Evolutionary conservation across 163 green algal species (phyloP).

Genomic region (Coccomyxa subellipsoidea): DNA sequence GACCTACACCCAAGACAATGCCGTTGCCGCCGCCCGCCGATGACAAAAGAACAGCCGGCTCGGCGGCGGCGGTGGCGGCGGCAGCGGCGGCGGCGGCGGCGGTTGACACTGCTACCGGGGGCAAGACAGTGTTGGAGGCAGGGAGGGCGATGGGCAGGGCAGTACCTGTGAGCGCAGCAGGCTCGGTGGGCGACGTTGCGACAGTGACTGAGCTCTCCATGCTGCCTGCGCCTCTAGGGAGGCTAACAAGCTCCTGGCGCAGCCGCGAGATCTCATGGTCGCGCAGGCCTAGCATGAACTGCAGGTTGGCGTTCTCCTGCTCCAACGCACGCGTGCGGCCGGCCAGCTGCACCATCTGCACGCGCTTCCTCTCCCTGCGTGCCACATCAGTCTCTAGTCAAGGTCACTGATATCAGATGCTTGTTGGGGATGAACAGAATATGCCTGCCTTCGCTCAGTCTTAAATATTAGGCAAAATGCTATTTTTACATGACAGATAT

Average conservation of each 20-base stretch:
- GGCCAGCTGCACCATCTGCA: conserved; percentile 22
- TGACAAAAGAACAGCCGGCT: too few relatives aligned
- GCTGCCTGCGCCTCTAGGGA: conserved; percentile 5
- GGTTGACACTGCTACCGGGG: background rate
- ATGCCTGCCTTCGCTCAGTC: too few relatives aligned
- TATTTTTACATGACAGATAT: too few relatives aligned
- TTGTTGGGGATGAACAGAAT: too few relatives aligned
- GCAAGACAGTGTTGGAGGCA: background rate
- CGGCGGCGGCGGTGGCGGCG: too few relatives aligned
- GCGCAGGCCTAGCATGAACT: conserved; percentile 4
- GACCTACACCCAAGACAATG: background rate
- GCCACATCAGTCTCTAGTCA: background rate
- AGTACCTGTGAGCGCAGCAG: conserved; percentile 19
- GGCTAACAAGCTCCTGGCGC: conserved; percentile 11
- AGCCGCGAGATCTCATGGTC: conserved; percentile 22
- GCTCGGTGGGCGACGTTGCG: conserved; percentile 8
- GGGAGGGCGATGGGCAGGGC: background rate
- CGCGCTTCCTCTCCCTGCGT: conserved; percentile 32
- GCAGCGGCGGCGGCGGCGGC: too few relatives aligned
- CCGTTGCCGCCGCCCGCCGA: background rate
- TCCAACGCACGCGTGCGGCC: conserved; percentile 18
- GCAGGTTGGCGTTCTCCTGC: conserved; percentile 19
- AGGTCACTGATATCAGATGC: background rate
- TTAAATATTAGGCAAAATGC: too few relatives aligned
- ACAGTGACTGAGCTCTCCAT: background rate